Evolutionary conservation across 108 stramenopile species (phyloP), one percentile per base, ranked within the genome.

Genomic region (Cyclotella choctawhatcheeana): DNA sequence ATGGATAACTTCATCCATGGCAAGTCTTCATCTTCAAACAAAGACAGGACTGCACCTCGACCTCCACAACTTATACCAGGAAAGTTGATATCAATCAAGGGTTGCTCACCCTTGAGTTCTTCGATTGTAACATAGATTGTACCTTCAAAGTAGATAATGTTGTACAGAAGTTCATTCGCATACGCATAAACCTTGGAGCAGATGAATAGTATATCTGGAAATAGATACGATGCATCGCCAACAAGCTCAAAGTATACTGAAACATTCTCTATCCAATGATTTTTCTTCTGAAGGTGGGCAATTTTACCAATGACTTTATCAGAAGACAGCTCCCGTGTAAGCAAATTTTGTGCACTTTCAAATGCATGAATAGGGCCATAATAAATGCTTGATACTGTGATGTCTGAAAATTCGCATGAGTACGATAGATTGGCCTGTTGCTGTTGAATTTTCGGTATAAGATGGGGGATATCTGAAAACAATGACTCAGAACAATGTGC

Each of bases 161-260:
- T 83, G 47, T 89, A 69, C 4, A 85, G 37, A 5, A 92, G 63
- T 13, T 84, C 89, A 14, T 71, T 84, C 16, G 87, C 67, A 35
- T 35, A 20, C 2, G 58, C 5, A 62, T 90, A 88, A 17, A 77
- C 84, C 66, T 81, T 84, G 45, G 55, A 64, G 62, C 72, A 83
- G 13, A 86, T 69, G 22, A 84, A 82, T 62, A 71, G 31, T 24
- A 89, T 55, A 35, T 78, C 79, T n/a, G 74, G 76, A 55, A 87
- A 86, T 27, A 79, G 62, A 22, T 55, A 51, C n/a, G 71, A 64
- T 25, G 55, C 69, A 48, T 44, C 26, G 12, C 60, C 74, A 26
- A 74, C 76, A n/a, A 94, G 76, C 71, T 94, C 93, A 51, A 92
- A 94, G 79, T 91, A 93, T 20, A 90, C 76, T 48, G 80, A 58